These are phyloP conservation scores for Physocladia obscura DNA, from an alignment of 192 early-diverging fungal genomes.

Conservation along the genomic window DNA sequence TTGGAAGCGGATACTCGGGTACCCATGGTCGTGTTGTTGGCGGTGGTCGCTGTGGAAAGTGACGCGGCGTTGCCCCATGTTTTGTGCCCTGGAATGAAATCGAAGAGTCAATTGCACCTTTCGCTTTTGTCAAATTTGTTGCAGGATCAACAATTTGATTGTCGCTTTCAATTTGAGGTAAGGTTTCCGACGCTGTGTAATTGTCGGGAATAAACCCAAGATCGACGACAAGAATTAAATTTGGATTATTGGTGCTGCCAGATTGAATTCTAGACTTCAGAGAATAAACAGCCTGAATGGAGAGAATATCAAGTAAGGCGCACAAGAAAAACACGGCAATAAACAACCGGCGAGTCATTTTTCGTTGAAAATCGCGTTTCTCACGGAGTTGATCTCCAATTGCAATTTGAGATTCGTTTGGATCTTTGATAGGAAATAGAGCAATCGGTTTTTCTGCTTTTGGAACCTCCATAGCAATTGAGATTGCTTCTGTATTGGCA, in stretches of 20 bases:
- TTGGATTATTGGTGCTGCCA: conserved; percentile 8
- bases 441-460: conserved; percentile 14
- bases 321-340: conserved; percentile 4
- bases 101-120: not conserved
- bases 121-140: not conserved
- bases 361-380: conserved; percentile 14
- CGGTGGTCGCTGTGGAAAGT: conserved; percentile 14
- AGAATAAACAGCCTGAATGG: not conserved
- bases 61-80: not conserved
- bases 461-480: not conserved
- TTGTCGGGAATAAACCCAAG: conserved; percentile 9
- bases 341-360: not conserved
- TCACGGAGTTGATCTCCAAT: conserved; percentile 14
- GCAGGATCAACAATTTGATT: not conserved
- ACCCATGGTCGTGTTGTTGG: conserved; percentile 12
- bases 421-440: conserved; percentile 24
- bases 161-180: not conserved
- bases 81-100: conserved; percentile 4
- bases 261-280: conserved; percentile 6
- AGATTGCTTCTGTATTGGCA: not conserved
- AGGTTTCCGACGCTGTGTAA: not conserved
- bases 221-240: conserved; percentile 15
- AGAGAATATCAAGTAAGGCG: conserved; percentile 3
- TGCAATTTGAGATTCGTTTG: conserved; percentile 22
- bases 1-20: conserved; percentile 21